Base-by-base conservation (phyloP, 2,329 filamentous ascomycete species). In the Ophiostoma tasmaniense region DNA sequence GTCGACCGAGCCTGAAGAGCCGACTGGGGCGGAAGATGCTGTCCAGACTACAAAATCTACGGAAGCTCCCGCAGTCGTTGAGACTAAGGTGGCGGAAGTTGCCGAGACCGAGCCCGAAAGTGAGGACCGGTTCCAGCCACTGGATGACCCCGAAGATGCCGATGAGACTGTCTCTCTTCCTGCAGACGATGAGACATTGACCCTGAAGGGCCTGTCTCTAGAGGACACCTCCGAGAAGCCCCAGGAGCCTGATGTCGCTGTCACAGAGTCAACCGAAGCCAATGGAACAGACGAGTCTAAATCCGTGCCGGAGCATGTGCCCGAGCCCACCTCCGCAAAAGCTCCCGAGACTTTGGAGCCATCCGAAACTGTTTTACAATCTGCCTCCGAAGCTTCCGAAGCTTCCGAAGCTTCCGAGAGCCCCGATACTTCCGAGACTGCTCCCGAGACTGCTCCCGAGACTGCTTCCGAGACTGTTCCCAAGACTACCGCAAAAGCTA, bases 151-250 rank as follows among this genome's bases (percentile, higher is more conserved):
- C 8, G 62, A 42, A 3, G 35, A 25, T 28, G 64, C 37, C 22
- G 64, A 45, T 11, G 22, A 65, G 8, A 30, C 8, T 22, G 61
- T 37, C 11, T 28, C 55, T 59, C 3, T 25, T n/a, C 13, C 35
- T 33, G 74, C 76, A 2, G 74, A 75, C 1, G 71, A 75, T 45
- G 71, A 72, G 37, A 17, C 61, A 1, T 72, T 73, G 8, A 68
- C 73, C 13, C 73, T 75, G 73, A 72, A 6, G 71, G 75, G 61
- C 22, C n/a, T 65, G n/a, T 42, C 64, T 30, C 3, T 65, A 14
- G 64, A 65, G 11, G 64, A 64, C 17, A n/a, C n/a, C n/a, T n/a
- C n/a, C n/a, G n/a, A n/a, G n/a, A 13, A n/a, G 62, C 30, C 28
- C 7, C 6, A 22, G 11, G 30, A 62, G 6, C 0, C 17, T 35